Conservation (phyloP, 2,329 filamentous ascomycete genomes). For the Dothideomycetidae sp. region DNA sequence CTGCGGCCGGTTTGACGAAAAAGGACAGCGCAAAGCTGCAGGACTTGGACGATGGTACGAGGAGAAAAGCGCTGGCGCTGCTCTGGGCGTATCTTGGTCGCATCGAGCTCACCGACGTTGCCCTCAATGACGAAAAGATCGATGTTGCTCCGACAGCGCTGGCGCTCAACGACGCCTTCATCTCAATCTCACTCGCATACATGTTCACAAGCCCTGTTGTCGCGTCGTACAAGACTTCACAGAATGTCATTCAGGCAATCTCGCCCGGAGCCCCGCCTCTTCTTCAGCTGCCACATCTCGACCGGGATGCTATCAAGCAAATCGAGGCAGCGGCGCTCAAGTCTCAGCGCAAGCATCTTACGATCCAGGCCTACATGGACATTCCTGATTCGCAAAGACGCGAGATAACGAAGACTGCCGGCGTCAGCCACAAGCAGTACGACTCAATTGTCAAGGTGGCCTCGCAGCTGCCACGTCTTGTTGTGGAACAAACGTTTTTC, state of each 20-base stretch:
- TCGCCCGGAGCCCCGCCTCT: slow-evolving; percentile 73
- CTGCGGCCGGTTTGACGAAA: slow-evolving; percentile 46
- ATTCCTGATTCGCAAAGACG: slow-evolving; percentile 61
- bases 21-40: slow-evolving; percentile 68
- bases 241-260: slow-evolving; percentile 81
- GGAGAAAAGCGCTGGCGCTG: slow-evolving; percentile 74
- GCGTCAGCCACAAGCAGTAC: slow-evolving; percentile 66
- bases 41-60: slow-evolving; percentile 63
- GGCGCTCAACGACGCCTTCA: slow-evolving; percentile 72
- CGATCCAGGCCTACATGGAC: slow-evolving; percentile 79
- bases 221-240: slow-evolving; percentile 65
- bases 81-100: slow-evolving; percentile 93
- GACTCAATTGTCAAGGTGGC: slow-evolving; percentile 60
- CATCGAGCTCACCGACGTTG: slow-evolving; percentile 64
- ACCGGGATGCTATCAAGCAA: slow-evolving; percentile 43
- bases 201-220: slow-evolving; percentile 71
- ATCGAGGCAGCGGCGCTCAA: slow-evolving; percentile 50
- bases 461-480: slow-evolving; percentile 67
- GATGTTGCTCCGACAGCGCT: slow-evolving; percentile 79
- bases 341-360: slow-evolving; percentile 49
- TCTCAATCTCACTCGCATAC: slow-evolving; percentile 75
- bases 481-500: slow-evolving; percentile 89
- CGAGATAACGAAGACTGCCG: slow-evolving; percentile 53
- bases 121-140: slow-evolving; percentile 73
- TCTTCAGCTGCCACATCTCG: slow-evolving; percentile 82